These are phyloP conservation scores for Diphasiastrum complanatum DNA, from an alignment of 83 land plant genomes.

Conservation along the genomic window DNA sequence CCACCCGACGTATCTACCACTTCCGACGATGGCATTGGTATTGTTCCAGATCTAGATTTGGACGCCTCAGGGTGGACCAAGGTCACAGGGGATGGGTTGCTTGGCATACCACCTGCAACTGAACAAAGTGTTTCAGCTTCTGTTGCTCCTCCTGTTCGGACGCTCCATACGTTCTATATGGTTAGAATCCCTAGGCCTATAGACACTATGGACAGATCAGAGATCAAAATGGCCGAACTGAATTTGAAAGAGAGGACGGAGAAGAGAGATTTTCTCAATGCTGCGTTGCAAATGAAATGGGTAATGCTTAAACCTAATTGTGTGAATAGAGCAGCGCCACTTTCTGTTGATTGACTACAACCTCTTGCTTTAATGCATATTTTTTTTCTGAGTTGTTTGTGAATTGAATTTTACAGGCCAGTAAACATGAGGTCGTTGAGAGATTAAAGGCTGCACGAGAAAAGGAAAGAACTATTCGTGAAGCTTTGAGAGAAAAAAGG, in stretches of 20 bases:
- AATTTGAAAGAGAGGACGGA: neutral
- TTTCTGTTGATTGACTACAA: no score
- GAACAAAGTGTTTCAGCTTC: no score
- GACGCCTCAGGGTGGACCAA: no score
- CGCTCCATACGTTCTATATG: neutral
- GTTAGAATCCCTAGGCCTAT: neutral
- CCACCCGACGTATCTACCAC: no score
- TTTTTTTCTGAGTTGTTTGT: no score
- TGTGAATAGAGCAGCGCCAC: no score
- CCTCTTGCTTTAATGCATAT: no score
- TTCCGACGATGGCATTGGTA: no score
- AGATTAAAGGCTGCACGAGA: constrained; percentile 30
- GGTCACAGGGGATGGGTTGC: no score
- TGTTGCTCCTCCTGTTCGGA: neutral
- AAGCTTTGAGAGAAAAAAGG: constrained; percentile 39
- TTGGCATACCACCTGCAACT: no score
- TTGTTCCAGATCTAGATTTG: no score
- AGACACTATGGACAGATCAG: neutral
- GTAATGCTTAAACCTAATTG: no score
- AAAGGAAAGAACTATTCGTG: constrained; percentile 29
- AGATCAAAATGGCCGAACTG: neutral
- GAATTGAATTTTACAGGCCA: constrained; percentile 36
- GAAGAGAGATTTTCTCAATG: constrained; percentile 2
- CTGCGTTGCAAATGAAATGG: neutral
- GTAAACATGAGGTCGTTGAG: constrained; percentile 29